Base-by-base conservation (phyloP, 2,329 filamentous ascomycete species). In the Penicillium sp. region DNA sequence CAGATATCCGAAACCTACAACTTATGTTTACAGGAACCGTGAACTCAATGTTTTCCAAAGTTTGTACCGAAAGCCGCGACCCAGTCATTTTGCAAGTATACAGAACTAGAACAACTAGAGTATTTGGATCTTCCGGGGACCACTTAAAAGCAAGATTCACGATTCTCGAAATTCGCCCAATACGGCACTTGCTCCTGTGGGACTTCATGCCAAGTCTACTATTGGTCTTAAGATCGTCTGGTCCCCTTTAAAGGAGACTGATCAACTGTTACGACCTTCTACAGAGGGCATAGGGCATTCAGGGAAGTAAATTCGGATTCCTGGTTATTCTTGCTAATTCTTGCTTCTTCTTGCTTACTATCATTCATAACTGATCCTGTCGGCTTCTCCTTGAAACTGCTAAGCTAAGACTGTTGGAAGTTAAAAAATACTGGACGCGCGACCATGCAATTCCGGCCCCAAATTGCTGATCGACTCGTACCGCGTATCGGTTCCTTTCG, bases 1-100 rank as follows among this genome's bases (percentile, higher is more conserved):
- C 29, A 31, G 29, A 45, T 45, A 27, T 27, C 43, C 43, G 27
- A 18, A 25, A 18, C 25, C 43, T 23, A n/a, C 20, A 11, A 45
- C 42, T 22, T 45, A 8, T 15, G 26, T 37, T 20, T 18, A 18
- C n/a, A 31, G 44, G 9, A 47, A 27, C 26, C n/a, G n/a, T n/a
- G 12, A 46, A 31, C 25, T 31, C 26, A 14, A 31, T 20, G 26
- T 47, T 27, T 27, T 47, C 23, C 44, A 29, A 27, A 18, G 44
- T 47, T 47, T 47, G 25, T 22, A 33, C 44, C 44, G 44, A 55
- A 54, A 49, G 56, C 53, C 63, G 63, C 60, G 63, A 66, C 60
- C 63, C 63, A 65, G 63, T 66, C 63, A 65, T 66, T 66, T 63
- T 65, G 45, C 45, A 52, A 52, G 45, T 50, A 29, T 11, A 12